phyloP scores from a whole-genome alignment of 1,284 basidiomycete genomes.

The Schizophyllum amplum region DNA sequence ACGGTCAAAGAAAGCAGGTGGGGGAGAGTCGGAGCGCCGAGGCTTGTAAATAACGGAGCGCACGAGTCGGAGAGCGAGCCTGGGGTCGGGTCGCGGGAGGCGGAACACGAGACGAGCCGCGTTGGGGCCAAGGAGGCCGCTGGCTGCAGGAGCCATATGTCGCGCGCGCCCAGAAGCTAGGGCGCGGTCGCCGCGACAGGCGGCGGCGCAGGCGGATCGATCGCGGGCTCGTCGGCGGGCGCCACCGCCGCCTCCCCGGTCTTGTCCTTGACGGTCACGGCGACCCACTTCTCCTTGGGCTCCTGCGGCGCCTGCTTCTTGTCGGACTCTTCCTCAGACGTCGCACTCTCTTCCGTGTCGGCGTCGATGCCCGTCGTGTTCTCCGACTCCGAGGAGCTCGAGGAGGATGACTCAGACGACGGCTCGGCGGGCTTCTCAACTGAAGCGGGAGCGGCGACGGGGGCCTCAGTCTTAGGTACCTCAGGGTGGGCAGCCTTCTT shows the following conservation, averaged over 20 bases:
- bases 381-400: constrained; percentile 49
- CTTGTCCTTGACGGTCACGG: constrained; percentile 27
- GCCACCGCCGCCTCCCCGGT: background rate
- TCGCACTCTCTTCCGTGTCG: constrained; percentile 65
- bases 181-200: constrained; percentile 1
- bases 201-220: background rate
- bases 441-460: constrained; percentile 20
- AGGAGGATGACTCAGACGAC: constrained; percentile 21
- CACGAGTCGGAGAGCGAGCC: background rate
- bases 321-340: constrained; percentile 60
- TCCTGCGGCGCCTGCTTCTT: constrained; percentile 25
- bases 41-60: background rate
- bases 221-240: constrained; percentile 2
- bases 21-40: background rate
- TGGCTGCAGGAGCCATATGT: constrained; percentile 11
- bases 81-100: constrained; percentile 4
- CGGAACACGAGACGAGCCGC: constrained; percentile 4
- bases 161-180: constrained; percentile 9
- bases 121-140: background rate
- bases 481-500: constrained; percentile 38
- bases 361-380: constrained; percentile 55
- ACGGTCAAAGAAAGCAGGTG: background rate
- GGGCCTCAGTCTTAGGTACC: constrained; percentile 29
- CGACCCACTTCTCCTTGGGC: constrained; percentile 60
- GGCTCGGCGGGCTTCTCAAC: constrained; percentile 12